Evolutionary conservation across 2,329 filamentous ascomycete genomes (phyloP), one percentile per base, ranked within the genome.

Genomic region (Aciculosporium take): DNA sequence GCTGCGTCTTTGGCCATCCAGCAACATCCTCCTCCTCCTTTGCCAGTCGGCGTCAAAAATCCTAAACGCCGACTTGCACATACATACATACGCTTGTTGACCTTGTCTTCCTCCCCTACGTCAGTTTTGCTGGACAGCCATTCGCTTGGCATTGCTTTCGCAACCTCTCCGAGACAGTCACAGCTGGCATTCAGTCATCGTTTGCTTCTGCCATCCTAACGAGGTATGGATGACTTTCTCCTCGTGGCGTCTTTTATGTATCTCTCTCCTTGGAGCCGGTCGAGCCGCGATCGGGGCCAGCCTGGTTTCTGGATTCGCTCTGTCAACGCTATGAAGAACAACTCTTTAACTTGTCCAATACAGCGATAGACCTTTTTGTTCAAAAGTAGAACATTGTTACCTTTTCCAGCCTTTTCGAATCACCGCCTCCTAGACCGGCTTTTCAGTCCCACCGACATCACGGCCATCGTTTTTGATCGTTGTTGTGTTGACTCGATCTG

Each of bases 31-130:
- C 41, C 24, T 27, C 35, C 20, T 24, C 34, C 27, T 41, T 28
- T 17, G 35, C 35, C 37, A 41, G 42, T 46, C 41, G 45, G 34
- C 34, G 25, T 29, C 37, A 15, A 33, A 2, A 36, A 21, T 10
- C 15, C 23, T 32, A 34, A 34, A n/a, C 21, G 6, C 39, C 20
- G 18, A 29, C 31, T 31, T 29, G n/a, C n/a, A n/a, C n/a, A n/a
- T n/a, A n/a, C n/a, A n/a, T n/a, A n/a, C n/a, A 35, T 31, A 45
- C 35, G 39, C 36, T 32, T 42, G 17, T 33, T 20, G 13, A n/a
- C n/a, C 17, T 20, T 30, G 20, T 18, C 23, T 20, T 12, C 20
- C 31, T 5, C 25, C 24, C 39, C n/a, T 36, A 32, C 32, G 18
- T 38, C 33, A 29, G 32, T 27, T 15, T 25, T n/a, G n/a, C 18